Conservation (phyloP, 2,329 filamentous ascomycete species). For the Penicillium sp. region DNA sequence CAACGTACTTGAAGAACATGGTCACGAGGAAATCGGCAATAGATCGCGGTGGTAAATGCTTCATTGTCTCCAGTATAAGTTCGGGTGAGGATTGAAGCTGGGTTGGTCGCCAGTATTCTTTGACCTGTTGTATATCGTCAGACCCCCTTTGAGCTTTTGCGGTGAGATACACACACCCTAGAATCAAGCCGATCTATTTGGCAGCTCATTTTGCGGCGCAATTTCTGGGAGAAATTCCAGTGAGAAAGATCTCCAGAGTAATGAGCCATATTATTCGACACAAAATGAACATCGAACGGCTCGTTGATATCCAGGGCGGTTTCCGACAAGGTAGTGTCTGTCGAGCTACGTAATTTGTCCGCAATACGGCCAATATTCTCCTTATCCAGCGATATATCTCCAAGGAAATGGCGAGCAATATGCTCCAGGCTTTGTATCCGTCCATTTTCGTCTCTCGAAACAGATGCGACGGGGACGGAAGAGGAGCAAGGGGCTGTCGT, state of each 20-base stretch:
- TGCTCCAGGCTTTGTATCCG: conserved; percentile 9
- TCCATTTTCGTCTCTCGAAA: background rate
- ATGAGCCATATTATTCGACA: conserved; percentile 8
- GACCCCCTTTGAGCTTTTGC: too few relatives aligned
- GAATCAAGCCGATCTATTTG: conserved; percentile 28
- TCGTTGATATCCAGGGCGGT: conserved; percentile 11
- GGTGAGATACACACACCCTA: conserved; percentile 19
- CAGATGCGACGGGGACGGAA: background rate
- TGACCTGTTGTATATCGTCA: conserved; percentile 24
- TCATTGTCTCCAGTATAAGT: conserved; percentile 30
- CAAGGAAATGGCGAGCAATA: conserved; percentile 15
- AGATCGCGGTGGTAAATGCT: conserved; percentile 38
- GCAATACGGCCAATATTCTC: conserved; percentile 10
- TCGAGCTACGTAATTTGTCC: conserved; percentile 2
- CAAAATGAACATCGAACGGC: conserved; percentile 12
- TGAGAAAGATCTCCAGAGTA: conserved; percentile 45
- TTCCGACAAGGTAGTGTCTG: background rate
- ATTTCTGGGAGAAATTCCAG: conserved; percentile 42
- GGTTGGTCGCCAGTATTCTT: conserved; percentile 40
- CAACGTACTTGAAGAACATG: conserved; percentile 41
- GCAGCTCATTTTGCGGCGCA: conserved; percentile 37
- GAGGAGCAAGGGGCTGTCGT: conserved; percentile 12
- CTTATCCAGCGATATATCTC: conserved; percentile 12
- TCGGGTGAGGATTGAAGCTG: conserved; percentile 37
- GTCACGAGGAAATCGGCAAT: conserved; percentile 40